phyloP scores from a whole-genome alignment of 306 rosid species.

The Fragaria nilgerrensis region DNA sequence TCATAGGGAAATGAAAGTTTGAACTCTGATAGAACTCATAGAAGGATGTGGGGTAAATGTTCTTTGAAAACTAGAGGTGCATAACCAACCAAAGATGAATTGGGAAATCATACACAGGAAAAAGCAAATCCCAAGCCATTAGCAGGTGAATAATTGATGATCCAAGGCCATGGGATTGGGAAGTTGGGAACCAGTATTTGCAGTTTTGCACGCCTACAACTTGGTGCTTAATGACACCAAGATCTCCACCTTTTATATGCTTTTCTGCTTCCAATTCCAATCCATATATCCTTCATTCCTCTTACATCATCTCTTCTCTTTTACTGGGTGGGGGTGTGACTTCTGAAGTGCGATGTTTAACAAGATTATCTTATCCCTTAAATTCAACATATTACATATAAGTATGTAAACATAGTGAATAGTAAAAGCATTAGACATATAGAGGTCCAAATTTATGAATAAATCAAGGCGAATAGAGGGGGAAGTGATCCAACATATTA shows the following conservation, averaged over 20 bases:
- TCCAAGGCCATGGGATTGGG: slow-evolving; percentile 11
- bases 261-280: neutral
- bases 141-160: neutral
- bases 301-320: neutral
- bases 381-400: neutral
- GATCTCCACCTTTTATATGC: neutral
- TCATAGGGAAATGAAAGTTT: neutral
- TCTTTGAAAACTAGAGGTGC: neutral
- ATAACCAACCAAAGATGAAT: neutral
- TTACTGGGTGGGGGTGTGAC: neutral
- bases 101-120: neutral
- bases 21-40: neutral
- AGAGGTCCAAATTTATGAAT: neutral
- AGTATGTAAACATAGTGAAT: neutral
- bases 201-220: neutral
- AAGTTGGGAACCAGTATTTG: neutral
- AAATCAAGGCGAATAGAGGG: neutral
- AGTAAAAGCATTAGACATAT: neutral
- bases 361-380: neutral
- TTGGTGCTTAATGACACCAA: slow-evolving; percentile 13
- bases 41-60: neutral
- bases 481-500: neutral
- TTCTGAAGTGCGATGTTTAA: slow-evolving; percentile 10
- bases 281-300: slow-evolving; percentile 1
- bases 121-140: neutral